Evolutionary conservation across 1,139 yeast species (phyloP).

Genomic region (Nakaseomyces uthaithaninus): DNA sequence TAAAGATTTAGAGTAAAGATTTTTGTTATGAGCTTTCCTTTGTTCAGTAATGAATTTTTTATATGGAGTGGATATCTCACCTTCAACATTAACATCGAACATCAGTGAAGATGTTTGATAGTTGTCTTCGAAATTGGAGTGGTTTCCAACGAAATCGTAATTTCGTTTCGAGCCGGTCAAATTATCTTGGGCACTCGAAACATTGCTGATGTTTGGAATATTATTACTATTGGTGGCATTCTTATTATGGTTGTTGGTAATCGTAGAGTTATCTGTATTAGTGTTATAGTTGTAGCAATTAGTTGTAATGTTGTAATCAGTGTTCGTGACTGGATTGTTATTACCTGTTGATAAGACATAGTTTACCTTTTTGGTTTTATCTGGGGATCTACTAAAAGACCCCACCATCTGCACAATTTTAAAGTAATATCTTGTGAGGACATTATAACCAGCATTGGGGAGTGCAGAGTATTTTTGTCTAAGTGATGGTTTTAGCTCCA

Average conservation of each 20-base stretch:
- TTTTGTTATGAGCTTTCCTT: constrained; percentile 2
- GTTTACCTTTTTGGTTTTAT: constrained; percentile 22
- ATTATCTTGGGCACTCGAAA: not conserved
- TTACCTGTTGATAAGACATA: constrained; percentile 11
- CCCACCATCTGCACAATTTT: constrained; percentile 62
- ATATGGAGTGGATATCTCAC: constrained; percentile 2
- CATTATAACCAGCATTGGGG: constrained; percentile 32
- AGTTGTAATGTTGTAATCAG: not conserved
- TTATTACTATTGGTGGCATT: not conserved
- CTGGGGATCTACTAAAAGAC: constrained; percentile 23
- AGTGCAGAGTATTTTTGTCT: constrained; percentile 6
- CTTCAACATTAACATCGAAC: not conserved
- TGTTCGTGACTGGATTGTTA: too few species aligned
- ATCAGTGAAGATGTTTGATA: not conserved
- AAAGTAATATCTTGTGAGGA: constrained; percentile 50
- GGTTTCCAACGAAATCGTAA: not conserved
- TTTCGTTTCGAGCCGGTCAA: constrained; percentile 1
- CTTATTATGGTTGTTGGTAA: not conserved
- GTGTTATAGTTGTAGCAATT: not conserved
- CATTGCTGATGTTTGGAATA: not conserved
- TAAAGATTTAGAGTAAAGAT: not conserved
- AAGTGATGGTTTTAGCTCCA: constrained; percentile 10
- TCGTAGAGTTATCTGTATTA: not conserved
- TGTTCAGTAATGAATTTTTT: constrained; percentile 3
- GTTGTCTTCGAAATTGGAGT: not conserved